A percentile compares a stretch with the other conserved stretches of the same genome.
phyloP scores from a whole-genome alignment of 768 basidiomycete species.

The Suillus subaureus region DNA sequence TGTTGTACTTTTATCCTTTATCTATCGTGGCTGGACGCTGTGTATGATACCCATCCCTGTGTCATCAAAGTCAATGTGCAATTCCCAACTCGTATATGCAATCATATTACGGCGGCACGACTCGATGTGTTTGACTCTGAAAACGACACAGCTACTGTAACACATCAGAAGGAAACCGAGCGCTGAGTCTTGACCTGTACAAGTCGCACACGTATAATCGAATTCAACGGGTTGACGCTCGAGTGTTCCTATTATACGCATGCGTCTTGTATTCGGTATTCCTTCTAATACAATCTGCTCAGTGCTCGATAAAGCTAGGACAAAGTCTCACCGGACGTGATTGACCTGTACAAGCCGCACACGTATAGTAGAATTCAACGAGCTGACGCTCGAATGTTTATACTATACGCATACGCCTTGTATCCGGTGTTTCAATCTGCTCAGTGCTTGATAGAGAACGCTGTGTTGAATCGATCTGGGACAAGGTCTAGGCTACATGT shows the following conservation, averaged over 20 bases:
- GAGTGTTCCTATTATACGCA: background rate
- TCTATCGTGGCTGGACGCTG: background rate
- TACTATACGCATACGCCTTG: no score
- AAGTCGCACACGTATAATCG: background rate
- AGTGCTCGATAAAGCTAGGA: no score
- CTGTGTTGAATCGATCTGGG: no score
- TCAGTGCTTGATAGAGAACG: no score
- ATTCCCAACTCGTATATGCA: background rate
- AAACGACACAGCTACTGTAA: background rate
- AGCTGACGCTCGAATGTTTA: no score
- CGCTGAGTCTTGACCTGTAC: background rate
- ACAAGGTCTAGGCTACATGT: background rate
- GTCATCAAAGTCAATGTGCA: background rate
- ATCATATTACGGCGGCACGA: no score
- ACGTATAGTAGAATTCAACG: no score
- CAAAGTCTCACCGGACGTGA: no score
- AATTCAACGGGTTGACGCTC: no score
- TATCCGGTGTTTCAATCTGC: no score
- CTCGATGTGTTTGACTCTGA: background rate
- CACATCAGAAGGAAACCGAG: background rate
- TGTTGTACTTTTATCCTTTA: background rate
- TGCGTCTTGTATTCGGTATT: background rate
- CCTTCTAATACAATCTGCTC: no score
- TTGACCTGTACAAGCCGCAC: no score
- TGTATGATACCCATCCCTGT: background rate